phyloP scores from a whole-genome alignment of 305 asterid species.

The Fraxinus ornus region DNA sequence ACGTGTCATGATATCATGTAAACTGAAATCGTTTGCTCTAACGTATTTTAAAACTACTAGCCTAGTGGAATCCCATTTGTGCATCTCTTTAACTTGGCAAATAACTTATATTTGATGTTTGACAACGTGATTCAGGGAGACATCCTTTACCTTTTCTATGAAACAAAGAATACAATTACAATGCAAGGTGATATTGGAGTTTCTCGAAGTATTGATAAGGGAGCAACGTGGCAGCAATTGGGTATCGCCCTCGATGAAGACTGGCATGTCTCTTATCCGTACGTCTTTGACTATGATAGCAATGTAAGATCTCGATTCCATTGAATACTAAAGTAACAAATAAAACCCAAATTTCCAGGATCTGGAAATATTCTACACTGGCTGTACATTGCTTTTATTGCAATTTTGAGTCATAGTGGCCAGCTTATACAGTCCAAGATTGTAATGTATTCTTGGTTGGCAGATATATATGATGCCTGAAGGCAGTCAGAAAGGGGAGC shows the following conservation, averaged over 20 bases:
- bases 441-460: background rate
- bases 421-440: background rate
- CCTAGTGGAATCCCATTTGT: background rate
- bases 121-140: slow-evolving; percentile 54
- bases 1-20: background rate
- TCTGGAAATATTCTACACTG: background rate
- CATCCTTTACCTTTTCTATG: slow-evolving; percentile 70
- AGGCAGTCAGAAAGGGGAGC: slow-evolving; percentile 79
- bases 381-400: background rate
- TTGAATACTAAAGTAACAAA: background rate
- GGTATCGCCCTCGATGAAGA: slow-evolving; percentile 92
- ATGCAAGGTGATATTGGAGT: slow-evolving; percentile 97
- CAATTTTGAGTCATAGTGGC: background rate
- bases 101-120: slow-evolving; percentile 23
- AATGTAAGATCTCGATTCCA: slow-evolving; percentile 50
- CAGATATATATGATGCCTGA: slow-evolving; percentile 98
- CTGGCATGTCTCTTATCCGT: slow-evolving; percentile 97
- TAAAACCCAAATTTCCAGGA: background rate
- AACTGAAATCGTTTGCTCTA: background rate
- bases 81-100: background rate
- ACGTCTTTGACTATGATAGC: slow-evolving; percentile 77
- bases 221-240: slow-evolving; percentile 89
- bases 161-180: slow-evolving; percentile 76
- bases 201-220: slow-evolving; percentile 73
- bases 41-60: background rate